phyloP scores from a whole-genome alignment of 2,329 filamentous ascomycete genomes.

The Aspergillus hiratsukae region DNA sequence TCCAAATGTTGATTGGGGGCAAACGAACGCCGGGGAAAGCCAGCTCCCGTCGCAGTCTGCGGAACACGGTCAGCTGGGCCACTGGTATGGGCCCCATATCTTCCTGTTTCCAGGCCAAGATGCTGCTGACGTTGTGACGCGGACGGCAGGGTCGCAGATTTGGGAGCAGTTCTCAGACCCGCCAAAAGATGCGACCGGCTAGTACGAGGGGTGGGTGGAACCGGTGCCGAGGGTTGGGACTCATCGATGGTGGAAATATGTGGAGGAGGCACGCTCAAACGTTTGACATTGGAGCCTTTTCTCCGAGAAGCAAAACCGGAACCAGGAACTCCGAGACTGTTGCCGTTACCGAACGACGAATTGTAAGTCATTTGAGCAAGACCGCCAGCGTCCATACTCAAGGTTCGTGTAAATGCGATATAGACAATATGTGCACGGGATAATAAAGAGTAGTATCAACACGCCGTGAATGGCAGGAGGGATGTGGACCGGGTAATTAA shows the following conservation, averaged over 20 bases:
- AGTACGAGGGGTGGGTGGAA: constrained; percentile 74
- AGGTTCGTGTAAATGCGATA: constrained; percentile 21
- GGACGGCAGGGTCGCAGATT: constrained; percentile 70
- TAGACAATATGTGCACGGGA: constrained; percentile 28
- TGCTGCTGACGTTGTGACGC: constrained; percentile 58
- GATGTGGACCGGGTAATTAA: constrained; percentile 19
- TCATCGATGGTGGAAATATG: constrained; percentile 66
- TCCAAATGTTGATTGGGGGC: constrained; percentile 27
- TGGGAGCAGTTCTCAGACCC: constrained; percentile 87
- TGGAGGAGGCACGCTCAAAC: constrained; percentile 71
- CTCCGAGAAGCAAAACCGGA: constrained; percentile 80
- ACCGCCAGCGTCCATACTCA: constrained; percentile 86
- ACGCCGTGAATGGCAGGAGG: neutral
- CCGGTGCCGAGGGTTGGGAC: constrained; percentile 59
- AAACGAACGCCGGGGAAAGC: constrained; percentile 46
- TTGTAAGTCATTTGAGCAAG: constrained; percentile 98
- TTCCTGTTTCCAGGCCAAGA: constrained; percentile 44
- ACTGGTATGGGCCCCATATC: constrained; percentile 43
- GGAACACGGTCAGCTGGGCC: constrained; percentile 48
- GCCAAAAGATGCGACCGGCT: constrained; percentile 93
- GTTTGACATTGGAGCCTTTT: constrained; percentile 84
- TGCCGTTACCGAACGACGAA: constrained; percentile 62
- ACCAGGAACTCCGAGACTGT: constrained; percentile 67
- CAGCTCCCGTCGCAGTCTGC: constrained; percentile 56
- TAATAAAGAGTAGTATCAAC: constrained; percentile 7